phyloP scores from a whole-genome alignment of 129 eudicot species.

The Deinandra increscens region DNA sequence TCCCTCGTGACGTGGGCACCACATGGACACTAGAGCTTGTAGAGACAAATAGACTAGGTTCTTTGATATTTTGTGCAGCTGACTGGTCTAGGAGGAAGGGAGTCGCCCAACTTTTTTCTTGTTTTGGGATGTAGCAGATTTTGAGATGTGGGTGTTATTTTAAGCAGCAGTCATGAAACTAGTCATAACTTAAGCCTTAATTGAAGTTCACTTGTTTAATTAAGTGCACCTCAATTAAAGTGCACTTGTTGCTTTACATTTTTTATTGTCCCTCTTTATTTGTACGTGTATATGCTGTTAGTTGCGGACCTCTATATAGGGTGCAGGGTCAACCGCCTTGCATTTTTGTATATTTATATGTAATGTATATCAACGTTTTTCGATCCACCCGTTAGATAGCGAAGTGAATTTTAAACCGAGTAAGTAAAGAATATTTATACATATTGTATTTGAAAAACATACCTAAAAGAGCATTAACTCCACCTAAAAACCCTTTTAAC shows the following conservation, averaged over 20 bases:
- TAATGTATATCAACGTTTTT: too few species aligned
- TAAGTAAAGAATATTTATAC: too few species aligned
- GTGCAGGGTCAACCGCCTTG: too few species aligned
- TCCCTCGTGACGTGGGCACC: background rate
- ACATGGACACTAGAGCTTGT: background rate
- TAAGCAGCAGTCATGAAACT: conserved; percentile 28
- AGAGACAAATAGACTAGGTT: conserved; percentile 18
- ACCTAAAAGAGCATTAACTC: too few species aligned
- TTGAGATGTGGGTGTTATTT: conserved; percentile 23
- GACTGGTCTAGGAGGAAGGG: conserved; percentile 17
- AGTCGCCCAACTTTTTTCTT: conserved; percentile 8
- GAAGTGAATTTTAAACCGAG: too few species aligned
- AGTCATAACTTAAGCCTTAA: conserved; percentile 36
- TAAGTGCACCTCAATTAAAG: too few species aligned
- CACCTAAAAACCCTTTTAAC: too few species aligned
- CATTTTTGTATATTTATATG: too few species aligned
- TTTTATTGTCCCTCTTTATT: background rate
- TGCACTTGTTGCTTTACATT: conserved; percentile 21
- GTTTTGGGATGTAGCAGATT: conserved; percentile 23
- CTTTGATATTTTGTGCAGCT: conserved; percentile 14
- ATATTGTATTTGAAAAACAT: too few species aligned
- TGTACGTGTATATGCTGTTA: too few species aligned
- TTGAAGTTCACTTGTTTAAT: conserved; percentile 20
- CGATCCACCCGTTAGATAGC: too few species aligned
- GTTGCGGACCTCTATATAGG: too few species aligned